Evolutionary conservation across 371 early-diverging fungal species (phyloP), one percentile per base, ranked within the genome.

Genomic region (Fennellomyces sp.): DNA sequence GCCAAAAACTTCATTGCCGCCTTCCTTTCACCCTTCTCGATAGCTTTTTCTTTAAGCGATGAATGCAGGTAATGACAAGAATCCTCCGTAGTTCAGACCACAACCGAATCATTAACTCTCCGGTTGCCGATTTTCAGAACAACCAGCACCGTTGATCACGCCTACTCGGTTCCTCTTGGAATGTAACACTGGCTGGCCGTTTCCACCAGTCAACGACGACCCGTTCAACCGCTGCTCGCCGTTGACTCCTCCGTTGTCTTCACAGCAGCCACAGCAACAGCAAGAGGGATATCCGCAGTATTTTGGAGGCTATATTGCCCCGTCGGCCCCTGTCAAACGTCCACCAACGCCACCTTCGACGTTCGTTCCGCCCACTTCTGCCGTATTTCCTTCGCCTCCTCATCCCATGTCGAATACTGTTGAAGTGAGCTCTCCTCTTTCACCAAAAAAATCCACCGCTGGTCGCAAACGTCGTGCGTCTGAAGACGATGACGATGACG

Each of bases 381-480:
- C 41, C 19, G 41, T 11, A n/a, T n/a, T n/a, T n/a, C n/a, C n/a
- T 49, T 13, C 49, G 19, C 25, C 21, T 6, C 51, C 51, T 26
- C 27, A 11, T 26, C 28, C 25, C 29, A 25, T 11, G 12, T 17
- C 23, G 23, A 17, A 21, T 3, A 10, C 25, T 10, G 27, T 17
- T 17, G 30, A 21, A 39, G n/a, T 6, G 12, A 8, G 26, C 38
- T 2, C 56, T 17, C 27, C 28, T 28, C 39, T 42, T 15, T 41
- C 41, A 28, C 42, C 41, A 5, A 38, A n/a, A 4, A 52, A 29
- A 21, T 42, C 56, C 4, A 54, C 36, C 25, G 55, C 26, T 25
- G 55, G 55, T 19, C 58, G 58, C n/a, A 57, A 57, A 26, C 58
- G 58, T 31, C 58, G 58, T n/a, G 42, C 48, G n/a, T 19, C 29